phyloP scores from a whole-genome alignment of 208 protist species.

The Crithidia brevicula region DNA sequence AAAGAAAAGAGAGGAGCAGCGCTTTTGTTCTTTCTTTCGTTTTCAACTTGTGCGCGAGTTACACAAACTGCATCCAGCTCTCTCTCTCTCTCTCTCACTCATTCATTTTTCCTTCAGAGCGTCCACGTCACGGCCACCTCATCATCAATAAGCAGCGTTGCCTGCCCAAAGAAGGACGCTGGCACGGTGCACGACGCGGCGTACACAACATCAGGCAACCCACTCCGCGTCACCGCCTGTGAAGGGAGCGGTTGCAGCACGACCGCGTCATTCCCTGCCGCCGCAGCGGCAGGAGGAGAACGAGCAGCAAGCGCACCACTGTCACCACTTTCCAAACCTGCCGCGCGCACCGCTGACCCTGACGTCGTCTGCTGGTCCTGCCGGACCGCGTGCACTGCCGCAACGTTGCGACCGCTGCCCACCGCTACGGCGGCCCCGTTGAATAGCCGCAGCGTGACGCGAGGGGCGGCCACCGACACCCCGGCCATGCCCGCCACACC shows the following conservation, averaged over 20 bases:
- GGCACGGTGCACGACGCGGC: constrained; percentile 26
- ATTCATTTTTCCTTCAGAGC: constrained; percentile 8
- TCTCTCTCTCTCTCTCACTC: neutral
- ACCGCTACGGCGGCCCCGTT: constrained; percentile 4
- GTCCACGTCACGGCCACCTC: constrained; percentile 34
- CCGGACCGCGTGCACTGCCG: neutral
- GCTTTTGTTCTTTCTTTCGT: no score
- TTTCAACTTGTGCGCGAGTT: no score
- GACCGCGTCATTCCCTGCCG: constrained; percentile 1
- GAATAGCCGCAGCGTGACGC: constrained; percentile 23
- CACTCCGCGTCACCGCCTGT: neutral
- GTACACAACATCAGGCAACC: constrained; percentile 20
- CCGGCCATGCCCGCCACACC: neutral
- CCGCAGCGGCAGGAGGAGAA: neutral
- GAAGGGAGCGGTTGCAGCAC: constrained; percentile 7
- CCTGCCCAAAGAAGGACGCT: constrained; percentile 17
- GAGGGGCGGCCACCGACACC: neutral
- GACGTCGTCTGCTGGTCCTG: neutral
- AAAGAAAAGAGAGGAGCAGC: neutral
- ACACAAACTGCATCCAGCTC: no score
- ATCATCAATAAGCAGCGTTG: constrained; percentile 31
- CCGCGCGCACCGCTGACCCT: neutral
- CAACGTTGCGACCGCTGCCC: constrained; percentile 23
- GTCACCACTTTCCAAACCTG: neutral
- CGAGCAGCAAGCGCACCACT: neutral